A percentile compares a stretch with the other conserved stretches of the same genome.
Evolutionary conservation across 805 yeast species (phyloP).

Genomic region (Pichia deserticola): DNA sequence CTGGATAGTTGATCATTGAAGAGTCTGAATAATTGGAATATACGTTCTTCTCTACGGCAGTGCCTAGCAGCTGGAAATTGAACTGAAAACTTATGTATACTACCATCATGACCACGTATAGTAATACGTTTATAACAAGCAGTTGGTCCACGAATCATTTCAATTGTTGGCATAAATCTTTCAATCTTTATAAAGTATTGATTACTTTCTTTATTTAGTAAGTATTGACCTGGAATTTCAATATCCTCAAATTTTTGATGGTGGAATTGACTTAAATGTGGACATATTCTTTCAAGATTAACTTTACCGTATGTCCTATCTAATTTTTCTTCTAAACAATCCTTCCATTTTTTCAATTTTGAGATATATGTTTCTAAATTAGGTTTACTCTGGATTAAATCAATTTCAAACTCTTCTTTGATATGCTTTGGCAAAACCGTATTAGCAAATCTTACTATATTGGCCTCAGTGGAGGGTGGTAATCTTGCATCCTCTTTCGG

Average conservation of each 20-base stretch:
- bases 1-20: conserved; percentile 74
- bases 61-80: conserved; percentile 98
- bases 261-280: conserved; percentile 94
- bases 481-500: conserved; percentile 84
- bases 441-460: conserved; percentile 83
- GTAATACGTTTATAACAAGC: conserved; percentile 84
- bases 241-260: conserved; percentile 97
- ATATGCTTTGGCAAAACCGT: conserved; percentile 85
- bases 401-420: conserved; percentile 84
- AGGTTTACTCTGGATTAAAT: conserved; percentile 81
- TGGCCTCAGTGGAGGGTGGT: conserved; percentile 87
- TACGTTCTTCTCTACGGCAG: conserved; percentile 91
- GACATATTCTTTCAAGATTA: conserved; percentile 83
- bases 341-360: conserved; percentile 86
- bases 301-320: conserved; percentile 77
- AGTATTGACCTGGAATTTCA: conserved; percentile 94
- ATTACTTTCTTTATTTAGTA: conserved; percentile 77
- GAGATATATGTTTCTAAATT: conserved; percentile 80
- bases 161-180: conserved; percentile 82
- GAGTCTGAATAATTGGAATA: conserved; percentile 84
- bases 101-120: conserved; percentile 91
- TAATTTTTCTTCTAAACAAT: conserved; percentile 81
- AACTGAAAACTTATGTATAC: conserved; percentile 85
- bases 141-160: conserved; percentile 81
- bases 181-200: conserved; percentile 92